Base-by-base conservation (phyloP, 2,329 filamentous ascomycete genomes). In the Colletotrichum horii region DNA sequence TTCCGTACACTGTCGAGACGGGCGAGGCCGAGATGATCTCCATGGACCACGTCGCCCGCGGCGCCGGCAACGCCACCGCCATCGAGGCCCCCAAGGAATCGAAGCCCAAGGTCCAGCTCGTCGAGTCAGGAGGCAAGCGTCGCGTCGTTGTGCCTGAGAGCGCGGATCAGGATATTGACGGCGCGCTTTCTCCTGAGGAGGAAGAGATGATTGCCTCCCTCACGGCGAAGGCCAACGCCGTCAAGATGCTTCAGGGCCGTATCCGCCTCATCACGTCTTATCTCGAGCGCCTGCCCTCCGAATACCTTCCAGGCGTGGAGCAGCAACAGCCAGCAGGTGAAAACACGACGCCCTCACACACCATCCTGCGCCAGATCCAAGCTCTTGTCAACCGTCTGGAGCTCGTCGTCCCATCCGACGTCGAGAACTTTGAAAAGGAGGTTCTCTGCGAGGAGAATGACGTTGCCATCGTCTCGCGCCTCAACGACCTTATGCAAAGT, bases 21-120 rank as follows among this genome's bases (percentile, higher is more conserved):
- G 95, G 95, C 12, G 96, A 98, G 83, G 96, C 96, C 2, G 97
- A 99, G 84, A 98, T 98, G 96, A 98, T 99, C 78, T 94, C 95
- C 79, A 95, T 99, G 81, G 96, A 98, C 84, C 98, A 96, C 78
- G 94, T 99, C 24, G 96, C 96, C 1, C 93, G 93, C 68, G 95
- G 94, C 52, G 94, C 94, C 62, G 95, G 94, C 64, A 96, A 95
- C 80, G 96, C 96, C 28, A 93, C 94, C 14, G 92, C 92, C 36
- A 87, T 91, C 48, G 80, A 80, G 32, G 78, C 80, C 12, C 78
- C 80, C 70, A 86, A 84, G 79, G 87, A 88, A 72, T n/a, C 73
- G 14, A 87, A 88, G 72, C 82, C 85, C n/a, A 82, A 83, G 4
- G 81, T 81, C 58, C 82, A 83, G 61, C 85, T 86, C 52, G 84